Percentiles rank a stretch among this genome's conserved stretches.
Evolutionary conservation across 805 yeast genomes (phyloP).

Genomic region (Kurtzmaniella cleridarum): DNA sequence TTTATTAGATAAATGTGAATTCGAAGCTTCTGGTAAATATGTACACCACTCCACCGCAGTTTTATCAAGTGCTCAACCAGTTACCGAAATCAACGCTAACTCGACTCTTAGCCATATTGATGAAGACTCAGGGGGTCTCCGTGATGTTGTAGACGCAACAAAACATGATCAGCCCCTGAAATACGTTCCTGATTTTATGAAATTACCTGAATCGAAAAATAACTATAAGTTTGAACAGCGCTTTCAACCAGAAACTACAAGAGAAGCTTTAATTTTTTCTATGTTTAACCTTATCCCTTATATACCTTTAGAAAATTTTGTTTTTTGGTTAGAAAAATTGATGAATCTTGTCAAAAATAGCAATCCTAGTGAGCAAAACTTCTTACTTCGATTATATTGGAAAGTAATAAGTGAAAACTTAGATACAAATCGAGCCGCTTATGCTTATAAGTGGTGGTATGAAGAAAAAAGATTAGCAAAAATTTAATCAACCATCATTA

Average conservation of each 20-base stretch:
- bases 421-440: slow-evolving; percentile 49
- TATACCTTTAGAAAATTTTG: slow-evolving; percentile 37
- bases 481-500: background rate
- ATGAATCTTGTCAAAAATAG: slow-evolving; percentile 31
- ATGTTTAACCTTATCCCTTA: slow-evolving; percentile 51
- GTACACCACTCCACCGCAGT: slow-evolving; percentile 8
- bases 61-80: slow-evolving; percentile 33
- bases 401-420: slow-evolving; percentile 50
- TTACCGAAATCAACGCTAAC: slow-evolving; percentile 29
- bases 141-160: slow-evolving; percentile 23
- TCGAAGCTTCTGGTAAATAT: slow-evolving; percentile 25
- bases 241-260: slow-evolving; percentile 30
- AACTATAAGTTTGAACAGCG: slow-evolving; percentile 19
- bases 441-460: slow-evolving; percentile 65
- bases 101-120: slow-evolving; percentile 28
- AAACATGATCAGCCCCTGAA: slow-evolving; percentile 26
- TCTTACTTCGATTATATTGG: slow-evolving; percentile 44
- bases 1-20: slow-evolving; percentile 37
- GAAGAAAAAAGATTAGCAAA: slow-evolving; percentile 16
- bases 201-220: slow-evolving; percentile 7
- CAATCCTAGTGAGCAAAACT: slow-evolving; percentile 29
- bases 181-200: slow-evolving; percentile 16
- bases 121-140: slow-evolving; percentile 8
- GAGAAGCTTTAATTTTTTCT: slow-evolving; percentile 45
- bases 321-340: slow-evolving; percentile 43